Evolutionary conservation across 768 basidiomycete species (phyloP), one percentile per base, ranked within the genome.

Genomic region (Termitomyces sp.): DNA sequence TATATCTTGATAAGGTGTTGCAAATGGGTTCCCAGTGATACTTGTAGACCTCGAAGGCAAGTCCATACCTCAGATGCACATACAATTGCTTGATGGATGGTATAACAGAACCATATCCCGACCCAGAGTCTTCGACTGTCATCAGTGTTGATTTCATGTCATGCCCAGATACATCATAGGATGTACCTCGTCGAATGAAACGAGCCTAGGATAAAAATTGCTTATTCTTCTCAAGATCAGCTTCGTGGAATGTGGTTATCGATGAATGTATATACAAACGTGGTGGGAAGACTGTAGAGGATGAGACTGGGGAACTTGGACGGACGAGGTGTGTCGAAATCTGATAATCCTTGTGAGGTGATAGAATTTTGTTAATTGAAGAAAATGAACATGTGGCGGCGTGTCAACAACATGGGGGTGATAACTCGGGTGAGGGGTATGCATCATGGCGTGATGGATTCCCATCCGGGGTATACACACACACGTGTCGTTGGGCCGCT

Each of bases 371-470:
- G 17, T 39, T n/a, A 39, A n/a, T 39, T 6, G 17, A 19, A 41
- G 17, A 8, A 19, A 41, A 10, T 12, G 82, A 21, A 91, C 74
- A 68, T 86, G 89, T 59, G 57, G 73, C 39, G 37, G 52, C 30
- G 37, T 41, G 42, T 17, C 41, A 21, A 35, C 27, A 37, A 21
- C 35, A 16, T 43, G 34, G 5, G 48, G 32, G 8, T n/a, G 40
- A 39, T 6, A n/a, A 17, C 47, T 56, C 16, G 17, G 17, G 7
- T 28, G 23, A 47, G 40, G 27, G 16, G 37, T 6, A 53, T 25
- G 42, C 7, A 35, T 21, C n/a, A n/a, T 37, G 35, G 35, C 35
- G 25, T 42, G 42, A 30, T 17, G 30, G 25, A 16, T 39, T 3
- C 17, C 37, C 28, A 39, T 25, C 28, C 12, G 21, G 50, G 41